Percentiles rank a stretch among this genome's conserved stretches.
Evolutionary conservation across 129 eudicot species (phyloP).

Genomic region (Artemisia argyi): DNA sequence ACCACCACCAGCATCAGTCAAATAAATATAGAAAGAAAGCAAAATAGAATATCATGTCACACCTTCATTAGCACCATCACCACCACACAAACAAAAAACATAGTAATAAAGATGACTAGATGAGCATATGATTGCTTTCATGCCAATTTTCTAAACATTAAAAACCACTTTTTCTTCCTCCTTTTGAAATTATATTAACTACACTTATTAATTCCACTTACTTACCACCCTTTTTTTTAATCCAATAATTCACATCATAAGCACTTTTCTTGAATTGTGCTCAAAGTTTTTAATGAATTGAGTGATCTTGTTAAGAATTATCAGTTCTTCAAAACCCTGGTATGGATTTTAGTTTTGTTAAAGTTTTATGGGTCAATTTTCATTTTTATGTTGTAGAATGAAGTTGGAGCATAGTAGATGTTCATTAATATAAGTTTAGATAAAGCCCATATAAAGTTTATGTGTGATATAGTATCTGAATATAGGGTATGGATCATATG

Average conservation of each 20-base stretch:
- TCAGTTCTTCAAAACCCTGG: slow-evolving; percentile 35
- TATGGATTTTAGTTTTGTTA: slow-evolving; percentile 15
- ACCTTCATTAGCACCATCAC: slow-evolving; percentile 17
- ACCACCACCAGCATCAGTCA: slow-evolving; percentile 24
- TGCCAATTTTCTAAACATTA: slow-evolving; percentile 12
- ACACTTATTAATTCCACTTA: slow-evolving; percentile 16
- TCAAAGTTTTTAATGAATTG: slow-evolving; percentile 25
- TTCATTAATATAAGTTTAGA: background rate
- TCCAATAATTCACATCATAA: slow-evolving; percentile 23
- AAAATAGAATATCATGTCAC: background rate
- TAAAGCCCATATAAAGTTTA: slow-evolving; percentile 6
- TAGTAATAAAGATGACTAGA: slow-evolving; percentile 11
- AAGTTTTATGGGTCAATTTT: background rate
- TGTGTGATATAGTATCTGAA: slow-evolving; percentile 11
- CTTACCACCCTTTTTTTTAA: slow-evolving; percentile 20
- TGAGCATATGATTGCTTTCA: slow-evolving; percentile 34
- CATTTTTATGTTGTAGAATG: background rate
- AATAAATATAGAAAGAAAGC: background rate
- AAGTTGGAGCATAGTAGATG: slow-evolving; percentile 7
- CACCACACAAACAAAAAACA: slow-evolving; percentile 6
- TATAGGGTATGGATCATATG: background rate
- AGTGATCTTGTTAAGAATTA: slow-evolving; percentile 17
- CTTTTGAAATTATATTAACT: slow-evolving; percentile 20
- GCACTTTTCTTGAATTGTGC: background rate
- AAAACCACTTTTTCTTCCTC: slow-evolving; percentile 23